Evolutionary conservation across 495 filamentous ascomycete genomes (phyloP).

Genomic region (Tricharina praecox): DNA sequence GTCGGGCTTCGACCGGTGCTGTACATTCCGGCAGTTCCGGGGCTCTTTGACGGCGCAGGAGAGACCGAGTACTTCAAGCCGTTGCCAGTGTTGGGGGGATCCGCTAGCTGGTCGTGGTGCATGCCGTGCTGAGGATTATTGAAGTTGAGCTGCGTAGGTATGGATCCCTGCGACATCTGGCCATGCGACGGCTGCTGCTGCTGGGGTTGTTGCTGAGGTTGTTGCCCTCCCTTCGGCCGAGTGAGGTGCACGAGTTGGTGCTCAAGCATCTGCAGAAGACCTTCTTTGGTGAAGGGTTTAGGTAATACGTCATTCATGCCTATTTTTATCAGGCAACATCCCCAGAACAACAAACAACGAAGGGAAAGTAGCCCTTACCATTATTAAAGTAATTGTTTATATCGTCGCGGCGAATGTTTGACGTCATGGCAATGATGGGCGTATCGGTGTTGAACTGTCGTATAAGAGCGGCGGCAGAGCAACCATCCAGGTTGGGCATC

Average conservation of each 20-base stretch:
- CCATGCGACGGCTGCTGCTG: background rate
- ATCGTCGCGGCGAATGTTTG: constrained; percentile 92
- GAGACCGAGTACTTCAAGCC: constrained; percentile 2
- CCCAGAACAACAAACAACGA: background rate
- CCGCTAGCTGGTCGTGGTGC: background rate
- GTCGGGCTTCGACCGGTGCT: background rate
- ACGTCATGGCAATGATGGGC: constrained; percentile 96
- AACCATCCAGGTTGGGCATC: constrained; percentile 90
- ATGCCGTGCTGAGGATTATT: background rate
- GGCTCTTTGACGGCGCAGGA: constrained; percentile 1
- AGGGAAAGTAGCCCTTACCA: constrained; percentile 40
- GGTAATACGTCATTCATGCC: constrained; percentile 99
- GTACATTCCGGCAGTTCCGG: background rate
- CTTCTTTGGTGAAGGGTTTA: constrained; percentile 93
- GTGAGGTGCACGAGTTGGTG: constrained; percentile 64
- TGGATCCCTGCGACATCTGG: background rate
- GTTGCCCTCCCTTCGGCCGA: constrained; percentile 5
- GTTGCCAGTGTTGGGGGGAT: constrained; percentile 2
- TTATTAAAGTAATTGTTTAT: constrained; percentile 95
- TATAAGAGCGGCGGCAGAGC: constrained; percentile 85
- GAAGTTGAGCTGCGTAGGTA: background rate
- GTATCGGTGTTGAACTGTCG: constrained; percentile 68
- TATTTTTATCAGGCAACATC: constrained; percentile 29
- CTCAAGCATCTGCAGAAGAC: constrained; percentile 75
- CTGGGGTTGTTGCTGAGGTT: background rate